Percentiles rank a stretch among this genome's conserved stretches.
Conservation (phyloP, 1,284 basidiomycete genomes). For the Ganoderma resinaceum region DNA sequence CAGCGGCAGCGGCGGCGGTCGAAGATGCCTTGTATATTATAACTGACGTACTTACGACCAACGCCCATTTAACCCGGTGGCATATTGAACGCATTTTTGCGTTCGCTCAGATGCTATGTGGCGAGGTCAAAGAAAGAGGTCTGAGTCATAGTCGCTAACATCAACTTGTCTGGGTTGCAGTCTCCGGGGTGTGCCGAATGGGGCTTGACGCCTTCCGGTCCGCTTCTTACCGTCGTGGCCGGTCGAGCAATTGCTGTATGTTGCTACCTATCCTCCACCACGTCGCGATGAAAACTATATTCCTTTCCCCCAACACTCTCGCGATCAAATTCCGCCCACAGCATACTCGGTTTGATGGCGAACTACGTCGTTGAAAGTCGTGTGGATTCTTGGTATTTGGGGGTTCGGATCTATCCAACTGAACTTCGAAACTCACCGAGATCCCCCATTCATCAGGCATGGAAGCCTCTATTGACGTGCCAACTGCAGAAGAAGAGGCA, state of each 20-base stretch:
- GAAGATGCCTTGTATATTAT: too few species aligned
- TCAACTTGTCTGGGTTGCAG: neutral
- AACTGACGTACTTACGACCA: too few species aligned
- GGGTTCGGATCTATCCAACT: neutral
- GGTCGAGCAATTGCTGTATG: too few species aligned
- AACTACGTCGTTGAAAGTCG: neutral
- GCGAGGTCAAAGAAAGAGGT: too few species aligned
- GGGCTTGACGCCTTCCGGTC: neutral
- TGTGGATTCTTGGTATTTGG: neutral
- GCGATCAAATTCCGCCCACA: too few species aligned
- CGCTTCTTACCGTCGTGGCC: neutral
- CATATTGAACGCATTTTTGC: too few species aligned
- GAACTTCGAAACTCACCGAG: neutral
- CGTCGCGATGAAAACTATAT: neutral
- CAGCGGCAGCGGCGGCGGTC: too few species aligned
- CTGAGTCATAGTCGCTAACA: too few species aligned
- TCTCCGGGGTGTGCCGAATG: neutral
- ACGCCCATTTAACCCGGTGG: too few species aligned
- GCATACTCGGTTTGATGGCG: neutral
- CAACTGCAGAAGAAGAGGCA: neutral
- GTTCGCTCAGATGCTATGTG: too few species aligned
- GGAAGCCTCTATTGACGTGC: neutral
- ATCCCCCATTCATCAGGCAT: neutral
- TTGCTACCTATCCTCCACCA: too few species aligned
- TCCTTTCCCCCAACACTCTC: neutral